Conservation (phyloP, 768 basidiomycete species). For the Tephrocybe rancida region DNA sequence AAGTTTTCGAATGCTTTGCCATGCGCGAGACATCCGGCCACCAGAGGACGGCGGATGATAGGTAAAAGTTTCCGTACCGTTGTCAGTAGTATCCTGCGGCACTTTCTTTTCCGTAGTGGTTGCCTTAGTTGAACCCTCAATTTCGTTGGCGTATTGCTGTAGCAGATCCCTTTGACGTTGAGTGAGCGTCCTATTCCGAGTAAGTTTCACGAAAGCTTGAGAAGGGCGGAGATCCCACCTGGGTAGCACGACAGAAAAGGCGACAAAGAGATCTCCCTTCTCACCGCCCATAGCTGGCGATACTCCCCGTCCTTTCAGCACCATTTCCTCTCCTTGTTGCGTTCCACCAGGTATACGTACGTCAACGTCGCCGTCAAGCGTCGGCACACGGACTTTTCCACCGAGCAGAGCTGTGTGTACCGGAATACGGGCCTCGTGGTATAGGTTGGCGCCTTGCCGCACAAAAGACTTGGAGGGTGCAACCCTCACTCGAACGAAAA, state of each 20-base stretch:
- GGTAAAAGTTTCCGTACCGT: slow-evolving; percentile 79
- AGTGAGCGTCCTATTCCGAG: slow-evolving; percentile 66
- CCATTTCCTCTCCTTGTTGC: slow-evolving; percentile 97
- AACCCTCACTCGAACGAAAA: slow-evolving; percentile 86
- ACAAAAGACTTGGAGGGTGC: slow-evolving; percentile 82
- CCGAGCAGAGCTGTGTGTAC: slow-evolving; percentile 93
- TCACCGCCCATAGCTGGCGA: slow-evolving; percentile 56
- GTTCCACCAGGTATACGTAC: slow-evolving; percentile 91
- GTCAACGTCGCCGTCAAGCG: slow-evolving; percentile 94
- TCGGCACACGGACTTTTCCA: slow-evolving; percentile 89
- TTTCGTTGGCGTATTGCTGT: slow-evolving; percentile 89
- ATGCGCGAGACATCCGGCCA: slow-evolving; percentile 71
- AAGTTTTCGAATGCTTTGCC: slow-evolving; percentile 69
- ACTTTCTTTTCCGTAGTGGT: slow-evolving; percentile 18
- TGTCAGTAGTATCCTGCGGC: slow-evolving; percentile 37
- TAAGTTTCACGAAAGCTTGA: slow-evolving; percentile 5
- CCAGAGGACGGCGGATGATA: slow-evolving; percentile 55
- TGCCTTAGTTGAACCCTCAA: slow-evolving; percentile 63
- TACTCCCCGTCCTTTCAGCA: slow-evolving; percentile 87
- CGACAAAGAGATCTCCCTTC: slow-evolving; percentile 86
- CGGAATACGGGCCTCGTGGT: slow-evolving; percentile 89
- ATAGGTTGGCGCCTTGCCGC: slow-evolving; percentile 89
- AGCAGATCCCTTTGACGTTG: slow-evolving; percentile 84
- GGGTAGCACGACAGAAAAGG: slow-evolving; percentile 86
- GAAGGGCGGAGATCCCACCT: slow-evolving; percentile 55